Conservation (phyloP, 495 filamentous ascomycete species). For the Coniosporium apollinis region DNA sequence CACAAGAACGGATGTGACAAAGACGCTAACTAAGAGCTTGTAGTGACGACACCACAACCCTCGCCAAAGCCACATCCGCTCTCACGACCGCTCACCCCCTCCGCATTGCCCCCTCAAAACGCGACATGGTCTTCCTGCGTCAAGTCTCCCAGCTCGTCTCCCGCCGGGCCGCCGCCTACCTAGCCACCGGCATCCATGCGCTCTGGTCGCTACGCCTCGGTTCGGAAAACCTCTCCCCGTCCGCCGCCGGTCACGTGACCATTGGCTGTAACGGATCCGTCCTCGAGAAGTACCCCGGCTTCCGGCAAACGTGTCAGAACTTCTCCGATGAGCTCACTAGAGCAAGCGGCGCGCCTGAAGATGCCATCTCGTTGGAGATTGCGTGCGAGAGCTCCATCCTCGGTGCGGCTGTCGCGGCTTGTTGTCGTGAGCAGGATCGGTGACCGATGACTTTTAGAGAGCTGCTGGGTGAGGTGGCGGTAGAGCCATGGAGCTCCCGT, state of each 20-base stretch:
- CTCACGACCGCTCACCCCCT: constrained; percentile 37
- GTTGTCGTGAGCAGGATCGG: constrained; percentile 23
- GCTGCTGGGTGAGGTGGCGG: no score
- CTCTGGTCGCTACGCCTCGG: constrained; percentile 40
- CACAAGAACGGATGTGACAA: constrained; percentile 25
- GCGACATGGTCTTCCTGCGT: constrained; percentile 39
- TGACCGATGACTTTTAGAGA: no score
- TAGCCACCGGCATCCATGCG: constrained; percentile 49
- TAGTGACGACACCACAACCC: constrained; percentile 30
- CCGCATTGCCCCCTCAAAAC: constrained; percentile 24
- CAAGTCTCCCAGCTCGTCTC: constrained; percentile 37
- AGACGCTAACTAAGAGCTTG: constrained; percentile 16
- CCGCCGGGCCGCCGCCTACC: constrained; percentile 41
- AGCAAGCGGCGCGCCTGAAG: constrained; percentile 10
- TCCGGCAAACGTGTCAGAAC: constrained; percentile 30
- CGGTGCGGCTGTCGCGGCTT: constrained; percentile 44
- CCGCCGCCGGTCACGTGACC: constrained; percentile 20
- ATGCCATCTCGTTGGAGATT: constrained; percentile 33
- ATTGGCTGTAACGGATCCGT: constrained; percentile 50
- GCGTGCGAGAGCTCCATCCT: constrained; percentile 44
- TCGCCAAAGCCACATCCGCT: constrained; percentile 29
- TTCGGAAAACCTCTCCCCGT: constrained; percentile 25
- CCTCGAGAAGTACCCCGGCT: constrained; percentile 46
- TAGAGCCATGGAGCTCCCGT: no score
- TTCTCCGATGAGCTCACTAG: constrained; percentile 33